phyloP scores from a whole-genome alignment of 352 stramenopile species.

The Globisporangium yorkense region DNA sequence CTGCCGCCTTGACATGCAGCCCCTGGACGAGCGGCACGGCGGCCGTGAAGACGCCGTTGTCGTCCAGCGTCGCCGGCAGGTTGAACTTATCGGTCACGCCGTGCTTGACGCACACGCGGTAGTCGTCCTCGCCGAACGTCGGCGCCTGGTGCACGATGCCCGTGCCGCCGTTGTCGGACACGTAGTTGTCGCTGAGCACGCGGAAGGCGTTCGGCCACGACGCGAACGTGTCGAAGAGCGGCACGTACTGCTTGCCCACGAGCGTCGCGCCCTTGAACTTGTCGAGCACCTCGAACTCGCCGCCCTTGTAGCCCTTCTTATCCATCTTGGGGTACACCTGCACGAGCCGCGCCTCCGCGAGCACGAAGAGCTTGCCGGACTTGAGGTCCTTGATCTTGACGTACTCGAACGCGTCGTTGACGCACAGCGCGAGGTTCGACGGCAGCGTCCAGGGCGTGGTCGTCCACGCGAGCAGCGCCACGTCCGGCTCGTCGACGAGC shows the following conservation, averaged over 20 bases:
- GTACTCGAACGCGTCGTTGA: constrained; percentile 96
- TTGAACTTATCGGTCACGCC: constrained; percentile 93
- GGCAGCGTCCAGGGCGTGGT: constrained; percentile 99
- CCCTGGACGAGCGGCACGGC: constrained; percentile 91
- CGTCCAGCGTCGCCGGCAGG: constrained; percentile 96
- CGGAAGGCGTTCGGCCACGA: constrained; percentile 90
- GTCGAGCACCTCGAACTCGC: constrained; percentile 90
- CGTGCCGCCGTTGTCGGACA: constrained; percentile 95
- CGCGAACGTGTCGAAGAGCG: constrained; percentile 96
- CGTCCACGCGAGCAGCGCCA: constrained; percentile 96
- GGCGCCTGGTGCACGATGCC: constrained; percentile 98
- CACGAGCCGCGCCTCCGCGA: constrained; percentile 89
- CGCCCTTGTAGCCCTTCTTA: constrained; percentile 96
- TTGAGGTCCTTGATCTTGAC: constrained; percentile 96
- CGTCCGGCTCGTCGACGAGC: constrained; percentile 79
- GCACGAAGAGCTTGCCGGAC: constrained; percentile 90
- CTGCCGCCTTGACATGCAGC: constrained; percentile 97
- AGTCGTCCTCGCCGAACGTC: constrained; percentile 99
- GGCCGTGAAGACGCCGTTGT: constrained; percentile 95
- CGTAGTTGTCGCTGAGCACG: constrained; percentile 97
- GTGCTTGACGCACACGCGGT: constrained; percentile 96
- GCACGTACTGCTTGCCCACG: constrained; percentile 95
- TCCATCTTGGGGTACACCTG: constrained; percentile 97
- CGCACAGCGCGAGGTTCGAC: constrained; percentile 97
- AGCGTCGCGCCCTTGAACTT: constrained; percentile 90